Evolutionary conservation across 257 asterid genomes (phyloP).

Genomic region (Scutellaria galericulata): DNA sequence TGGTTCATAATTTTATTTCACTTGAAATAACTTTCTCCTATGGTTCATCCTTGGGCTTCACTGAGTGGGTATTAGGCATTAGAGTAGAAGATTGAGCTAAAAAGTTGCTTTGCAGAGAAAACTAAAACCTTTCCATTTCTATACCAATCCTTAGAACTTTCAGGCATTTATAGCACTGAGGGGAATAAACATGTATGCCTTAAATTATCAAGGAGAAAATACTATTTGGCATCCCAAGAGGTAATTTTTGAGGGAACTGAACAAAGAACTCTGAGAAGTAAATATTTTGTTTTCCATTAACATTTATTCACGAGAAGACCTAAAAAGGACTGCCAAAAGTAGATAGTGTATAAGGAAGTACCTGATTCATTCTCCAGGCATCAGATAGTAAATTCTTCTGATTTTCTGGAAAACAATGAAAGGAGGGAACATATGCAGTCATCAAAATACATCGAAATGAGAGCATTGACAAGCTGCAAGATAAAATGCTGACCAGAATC

Average conservation of each 20-base stretch:
- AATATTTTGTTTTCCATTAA: background rate
- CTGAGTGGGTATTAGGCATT: constrained; percentile 13
- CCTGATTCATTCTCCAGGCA: constrained; percentile 98
- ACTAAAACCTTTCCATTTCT: background rate
- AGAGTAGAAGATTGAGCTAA: background rate
- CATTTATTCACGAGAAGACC: background rate
- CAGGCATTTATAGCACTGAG: background rate
- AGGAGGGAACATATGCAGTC: constrained; percentile 34
- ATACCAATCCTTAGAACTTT: background rate
- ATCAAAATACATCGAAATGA: constrained; percentile 35
- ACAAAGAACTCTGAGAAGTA: constrained; percentile 11
- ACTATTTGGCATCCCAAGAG: background rate
- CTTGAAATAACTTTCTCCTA: background rate
- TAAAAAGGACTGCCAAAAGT: background rate
- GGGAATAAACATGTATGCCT: background rate
- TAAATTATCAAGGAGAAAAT: background rate
- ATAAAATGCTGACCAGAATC: constrained; percentile 76
- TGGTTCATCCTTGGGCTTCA: background rate
- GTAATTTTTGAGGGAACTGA: background rate
- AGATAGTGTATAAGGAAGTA: constrained; percentile 37
- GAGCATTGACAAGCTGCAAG: constrained; percentile 25
- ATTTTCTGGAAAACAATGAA: constrained; percentile 59
- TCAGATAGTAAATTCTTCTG: constrained; percentile 93
- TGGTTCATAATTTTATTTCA: constrained; percentile 12
- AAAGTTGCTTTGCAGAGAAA: background rate